Conservation (phyloP, 352 stramenopile genomes). For the Halophytophthora polymorphica region DNA sequence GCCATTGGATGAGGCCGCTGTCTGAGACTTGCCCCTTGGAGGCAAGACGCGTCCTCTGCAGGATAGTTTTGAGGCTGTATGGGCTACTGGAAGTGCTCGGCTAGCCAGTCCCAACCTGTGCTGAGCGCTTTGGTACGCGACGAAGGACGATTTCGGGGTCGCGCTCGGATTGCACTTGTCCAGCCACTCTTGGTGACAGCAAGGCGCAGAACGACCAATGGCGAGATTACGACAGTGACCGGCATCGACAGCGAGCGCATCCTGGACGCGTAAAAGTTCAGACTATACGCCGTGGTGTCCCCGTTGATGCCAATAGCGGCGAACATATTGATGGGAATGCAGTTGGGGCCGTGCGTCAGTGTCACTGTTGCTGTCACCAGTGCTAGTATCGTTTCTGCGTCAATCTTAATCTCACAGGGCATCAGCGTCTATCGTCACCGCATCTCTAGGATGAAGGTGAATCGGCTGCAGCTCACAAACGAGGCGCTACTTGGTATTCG, state of each 20-base stretch:
- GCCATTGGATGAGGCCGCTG: conserved; percentile 24
- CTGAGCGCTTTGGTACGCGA: conserved; percentile 32
- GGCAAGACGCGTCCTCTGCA: conserved; percentile 31
- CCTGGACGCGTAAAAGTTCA: conserved; percentile 17
- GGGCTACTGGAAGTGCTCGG: background rate
- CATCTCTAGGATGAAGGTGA: conserved; percentile 29
- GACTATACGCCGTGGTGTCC: conserved; percentile 17
- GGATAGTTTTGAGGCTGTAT: conserved; percentile 30
- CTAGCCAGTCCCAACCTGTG: conserved; percentile 21
- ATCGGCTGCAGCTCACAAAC: conserved; percentile 89
- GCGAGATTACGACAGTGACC: conserved; percentile 53
- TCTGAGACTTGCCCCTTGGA: conserved; percentile 28
- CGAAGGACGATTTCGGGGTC: conserved; percentile 21
- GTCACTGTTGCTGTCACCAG: background rate
- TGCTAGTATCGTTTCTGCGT: conserved; percentile 12
- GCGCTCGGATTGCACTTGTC: conserved; percentile 30
- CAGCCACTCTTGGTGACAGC: conserved; percentile 40
- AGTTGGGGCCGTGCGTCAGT: conserved; percentile 8
- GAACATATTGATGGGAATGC: conserved; percentile 18
- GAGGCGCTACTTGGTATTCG: conserved; percentile 88
- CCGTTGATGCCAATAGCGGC: conserved; percentile 19
- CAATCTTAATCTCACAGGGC: background rate
- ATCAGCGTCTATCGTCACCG: conserved; percentile 15
- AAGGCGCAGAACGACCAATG: conserved; percentile 34
- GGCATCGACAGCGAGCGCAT: conserved; percentile 35